Percentiles rank a stretch among this genome's conserved stretches.
These are phyloP conservation scores for Diplotaxis tenuifolia DNA, from an alignment of 345 rosid species.

Conservation along the genomic window DNA sequence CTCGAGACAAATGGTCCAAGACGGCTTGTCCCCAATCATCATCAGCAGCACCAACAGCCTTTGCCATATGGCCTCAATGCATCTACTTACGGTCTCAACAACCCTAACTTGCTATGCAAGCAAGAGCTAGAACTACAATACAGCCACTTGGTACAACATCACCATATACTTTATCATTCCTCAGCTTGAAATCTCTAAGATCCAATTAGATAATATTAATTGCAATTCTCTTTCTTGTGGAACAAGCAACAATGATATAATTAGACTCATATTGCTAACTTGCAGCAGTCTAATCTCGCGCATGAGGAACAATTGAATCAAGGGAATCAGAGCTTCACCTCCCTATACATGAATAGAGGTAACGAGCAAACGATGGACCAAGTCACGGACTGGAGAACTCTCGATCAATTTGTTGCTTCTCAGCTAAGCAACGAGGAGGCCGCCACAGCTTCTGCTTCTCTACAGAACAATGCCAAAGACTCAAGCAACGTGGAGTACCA, in stretches of 20 bases:
- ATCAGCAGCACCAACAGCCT: slow-evolving; percentile 51
- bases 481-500: slow-evolving; percentile 36
- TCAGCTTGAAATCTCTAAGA: slow-evolving; percentile 72
- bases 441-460: slow-evolving; percentile 30
- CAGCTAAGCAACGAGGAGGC: slow-evolving; percentile 88
- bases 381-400: slow-evolving; percentile 91
- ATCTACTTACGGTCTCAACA: slow-evolving; percentile 40
- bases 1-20: slow-evolving; percentile 59
- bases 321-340: slow-evolving; percentile 47
- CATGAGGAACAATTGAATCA: slow-evolving; percentile 58
- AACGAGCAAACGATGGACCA: slow-evolving; percentile 63
- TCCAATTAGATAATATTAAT: slow-evolving; percentile 54
- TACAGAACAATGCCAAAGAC: slow-evolving; percentile 30
- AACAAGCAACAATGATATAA: slow-evolving; percentile 42
- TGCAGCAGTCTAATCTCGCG: slow-evolving; percentile 56
- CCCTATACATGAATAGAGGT: slow-evolving; percentile 42
- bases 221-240: slow-evolving; percentile 48
- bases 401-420: slow-evolving; percentile 94
- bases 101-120: slow-evolving; percentile 56
- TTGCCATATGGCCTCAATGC: slow-evolving; percentile 41
- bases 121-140: slow-evolving; percentile 67
- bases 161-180: slow-evolving; percentile 52
- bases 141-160: slow-evolving; percentile 43
- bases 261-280: slow-evolving; percentile 40
- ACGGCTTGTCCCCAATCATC: slow-evolving; percentile 45